Percentiles rank a stretch among this genome's conserved stretches.
These are phyloP conservation scores for Metschnikowia chrysomelidarum DNA, from an alignment of 805 yeast species.

Conservation along the genomic window DNA sequence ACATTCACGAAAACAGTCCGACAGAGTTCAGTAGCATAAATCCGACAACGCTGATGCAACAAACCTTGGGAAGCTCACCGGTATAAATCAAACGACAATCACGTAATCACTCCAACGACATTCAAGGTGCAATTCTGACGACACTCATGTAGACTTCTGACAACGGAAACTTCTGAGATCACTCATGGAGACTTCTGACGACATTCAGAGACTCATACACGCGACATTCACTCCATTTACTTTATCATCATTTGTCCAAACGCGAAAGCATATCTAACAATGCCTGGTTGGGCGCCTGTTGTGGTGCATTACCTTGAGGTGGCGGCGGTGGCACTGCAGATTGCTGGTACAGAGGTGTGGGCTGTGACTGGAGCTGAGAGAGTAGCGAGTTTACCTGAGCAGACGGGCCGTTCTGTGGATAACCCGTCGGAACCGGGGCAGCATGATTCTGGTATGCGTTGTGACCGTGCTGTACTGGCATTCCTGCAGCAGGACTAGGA, in stretches of 20 bases:
- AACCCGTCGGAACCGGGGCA: slow-evolving; percentile 2
- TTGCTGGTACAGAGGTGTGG: slow-evolving; percentile 11
- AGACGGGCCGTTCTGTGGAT: slow-evolving; percentile 9
- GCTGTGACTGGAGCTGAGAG: slow-evolving; percentile 12
- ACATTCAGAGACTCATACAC: too few species aligned
- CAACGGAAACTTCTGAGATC: too few species aligned
- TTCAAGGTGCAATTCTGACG: too few species aligned
- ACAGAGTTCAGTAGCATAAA: too few species aligned
- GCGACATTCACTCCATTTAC: too few species aligned
- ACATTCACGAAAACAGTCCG: too few species aligned
- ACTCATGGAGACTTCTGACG: too few species aligned
- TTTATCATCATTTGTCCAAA: slow-evolving; percentile 27
- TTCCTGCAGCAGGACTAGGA: slow-evolving; percentile 1
- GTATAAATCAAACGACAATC: too few species aligned
- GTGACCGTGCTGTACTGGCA: slow-evolving; percentile 1
- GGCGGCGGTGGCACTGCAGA: slow-evolving; percentile 1
- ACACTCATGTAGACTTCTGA: too few species aligned
- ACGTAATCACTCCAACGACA: too few species aligned
- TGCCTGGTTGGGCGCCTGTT: slow-evolving; percentile 19
- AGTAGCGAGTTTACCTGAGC: slow-evolving; percentile 15
- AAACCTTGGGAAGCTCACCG: too few species aligned
- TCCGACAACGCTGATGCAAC: too few species aligned
- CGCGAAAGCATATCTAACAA: slow-evolving; percentile 39
- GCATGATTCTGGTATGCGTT: slow-evolving; percentile 2
- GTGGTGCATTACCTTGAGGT: slow-evolving; percentile 10